These are phyloP conservation scores for Termitomyces sp. DNA, from an alignment of 768 basidiomycete species.

Conservation along the genomic window DNA sequence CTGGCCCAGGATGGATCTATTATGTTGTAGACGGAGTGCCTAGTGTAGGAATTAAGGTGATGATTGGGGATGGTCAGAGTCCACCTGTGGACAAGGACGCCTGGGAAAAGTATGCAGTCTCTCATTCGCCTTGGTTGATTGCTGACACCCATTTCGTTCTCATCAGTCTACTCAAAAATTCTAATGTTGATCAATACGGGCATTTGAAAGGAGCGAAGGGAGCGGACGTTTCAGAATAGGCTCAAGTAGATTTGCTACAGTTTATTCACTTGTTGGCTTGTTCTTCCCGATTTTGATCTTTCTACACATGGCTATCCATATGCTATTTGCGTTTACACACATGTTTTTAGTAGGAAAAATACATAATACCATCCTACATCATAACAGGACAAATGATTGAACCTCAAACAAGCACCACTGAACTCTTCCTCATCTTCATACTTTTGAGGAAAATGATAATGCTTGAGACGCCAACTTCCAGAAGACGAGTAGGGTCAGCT, in stretches of 20 bases:
- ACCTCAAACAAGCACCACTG: too few species aligned
- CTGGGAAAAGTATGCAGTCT: conserved; percentile 45
- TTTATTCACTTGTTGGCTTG: not conserved
- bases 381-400: not conserved
- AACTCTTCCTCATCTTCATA: too few species aligned
- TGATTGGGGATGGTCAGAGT: conserved; percentile 61
- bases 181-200: conserved; percentile 46
- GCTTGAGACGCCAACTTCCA: too few species aligned
- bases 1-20: conserved; percentile 75
- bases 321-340: not conserved
- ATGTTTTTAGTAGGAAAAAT: not conserved
- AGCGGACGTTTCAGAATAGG: conserved; percentile 4
- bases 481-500: not conserved
- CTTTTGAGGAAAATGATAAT: too few species aligned
- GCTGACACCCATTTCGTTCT: not conserved
- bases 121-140: not conserved
- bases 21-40: conserved; percentile 63
- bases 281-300: not conserved
- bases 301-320: not conserved
- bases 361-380: not conserved
- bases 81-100: conserved; percentile 56
- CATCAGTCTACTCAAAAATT: conserved; percentile 41
- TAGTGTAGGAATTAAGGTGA: conserved; percentile 53
- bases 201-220: conserved; percentile 19
- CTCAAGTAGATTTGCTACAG: not conserved